Evolutionary conservation across 2,329 filamentous ascomycete genomes (phyloP), one percentile per base, ranked within the genome.

Genomic region (Mycosphaerella sp.): DNA sequence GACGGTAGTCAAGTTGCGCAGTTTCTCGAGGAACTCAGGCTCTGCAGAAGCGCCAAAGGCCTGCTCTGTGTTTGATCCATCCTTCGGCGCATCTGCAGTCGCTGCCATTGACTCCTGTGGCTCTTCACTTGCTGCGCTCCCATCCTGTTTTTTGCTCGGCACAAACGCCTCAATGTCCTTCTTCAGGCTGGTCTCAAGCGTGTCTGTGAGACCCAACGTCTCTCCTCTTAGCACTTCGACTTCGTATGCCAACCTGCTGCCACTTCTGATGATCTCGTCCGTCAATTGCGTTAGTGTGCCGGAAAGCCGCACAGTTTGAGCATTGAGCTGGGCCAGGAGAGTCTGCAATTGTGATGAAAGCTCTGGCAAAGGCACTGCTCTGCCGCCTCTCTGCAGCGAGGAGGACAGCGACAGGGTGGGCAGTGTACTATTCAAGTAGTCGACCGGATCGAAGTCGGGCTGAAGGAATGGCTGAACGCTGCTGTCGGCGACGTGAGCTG

Each of bases 141-240:
- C 23, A n/a, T 32, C 9, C 23, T 8, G 3, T 6, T 42, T 32
- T 41, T 51, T 59, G 52, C 52, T 31, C 73, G 72, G 0, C 84
- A 78, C 59, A 67, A 95, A 92, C 57, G 82, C 82, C 57, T 76
- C 73, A 32, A 95, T 82, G 62, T 95, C 87, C 4, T 83, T 78
- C 45, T 81, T 80, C 42, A 95, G 72, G 0, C 79, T 81, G 60
- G 91, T 87, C 4, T 83, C 82, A 63, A 97, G 74, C 1, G 85
- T 80, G 67, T 96, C 91, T 0, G 84, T 83, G 36, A 96, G 75
- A n/a, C 86, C 80, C 45, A 90, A 73, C 2, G 89, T 87, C 72
- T 96, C 91, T 59, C 91, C 91, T n/a, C 90, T 82, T 46, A 97
- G 72, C 14, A 97, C 80, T 71, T 97, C 92, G 17, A 97, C 92